Base-by-base conservation (phyloP, 2,329 filamentous ascomycete species). In the Xylariales sp. region DNA sequence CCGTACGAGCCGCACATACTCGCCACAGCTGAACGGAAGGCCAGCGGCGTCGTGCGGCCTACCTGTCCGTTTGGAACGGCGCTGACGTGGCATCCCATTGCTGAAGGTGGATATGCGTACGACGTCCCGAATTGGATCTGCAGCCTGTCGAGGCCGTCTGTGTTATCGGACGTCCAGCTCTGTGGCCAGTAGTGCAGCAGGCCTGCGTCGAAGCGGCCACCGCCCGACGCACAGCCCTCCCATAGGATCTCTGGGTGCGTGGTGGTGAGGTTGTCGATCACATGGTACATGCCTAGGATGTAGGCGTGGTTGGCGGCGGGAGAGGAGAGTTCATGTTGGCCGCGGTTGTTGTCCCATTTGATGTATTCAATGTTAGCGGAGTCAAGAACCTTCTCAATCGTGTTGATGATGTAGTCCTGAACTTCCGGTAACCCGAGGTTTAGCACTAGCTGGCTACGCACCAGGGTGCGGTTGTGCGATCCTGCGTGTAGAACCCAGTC, bases 1-100 rank as follows among this genome's bases (percentile, higher is more conserved):
- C 89, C 89, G 71, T 91, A 91, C 0, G 87, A 89, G 45, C 89
- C 89, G 63, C 89, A 89, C 89, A 90, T 90, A 81, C 90, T 87
- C 5, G 89, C 89, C 0, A 91, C 89, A 63, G 90, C 88, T 0
- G 86, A 87, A 41, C 89, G 87, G 80, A 91, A 90, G 1, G 77
- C 76, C 12, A 91, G 81, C 0, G 88, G 84, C 1, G 85, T 85
- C 1, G 82, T 85, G 23, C 89, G 86, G 0, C 81, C 77, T 0
- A 87, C 89, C 41, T 87, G 78, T 0, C 84, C 83, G 70, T 90
- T 91, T 1, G 89, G 89, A 0, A 89, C 83, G 0, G 84, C 84
- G 8, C 86, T 89, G 41, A 91, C 80, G 74, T 91, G 89, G n/a
- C 88, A 89, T 1, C 86, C 88, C 88, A 91, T 90, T 0, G 87